Percentiles rank a stretch among this genome's conserved stretches.
phyloP scores from a whole-genome alignment of 192 early-diverging fungal species.

The Obelidium mucronatum region DNA sequence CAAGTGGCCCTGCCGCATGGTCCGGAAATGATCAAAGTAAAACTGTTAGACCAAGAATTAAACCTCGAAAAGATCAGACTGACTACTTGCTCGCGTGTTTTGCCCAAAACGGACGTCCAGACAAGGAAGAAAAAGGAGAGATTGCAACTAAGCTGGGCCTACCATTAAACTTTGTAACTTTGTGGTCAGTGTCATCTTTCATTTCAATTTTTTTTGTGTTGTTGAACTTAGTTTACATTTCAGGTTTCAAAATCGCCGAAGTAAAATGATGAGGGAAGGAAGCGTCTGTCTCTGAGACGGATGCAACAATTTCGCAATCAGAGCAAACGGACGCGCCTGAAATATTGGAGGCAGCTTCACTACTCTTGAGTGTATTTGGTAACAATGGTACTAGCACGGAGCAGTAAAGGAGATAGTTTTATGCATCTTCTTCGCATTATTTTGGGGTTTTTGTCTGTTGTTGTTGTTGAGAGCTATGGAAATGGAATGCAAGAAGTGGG shows the following conservation, averaged over 20 bases:
- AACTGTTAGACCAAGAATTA: slow-evolving; percentile 6
- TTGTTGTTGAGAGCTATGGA: too few relatives aligned
- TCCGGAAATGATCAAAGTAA: not conserved
- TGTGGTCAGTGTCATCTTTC: not conserved
- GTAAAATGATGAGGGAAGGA: not conserved
- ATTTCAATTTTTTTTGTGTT: not conserved
- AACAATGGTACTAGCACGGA: too few relatives aligned
- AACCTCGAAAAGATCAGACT: slow-evolving; percentile 16
- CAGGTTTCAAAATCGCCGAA: slow-evolving; percentile 19
- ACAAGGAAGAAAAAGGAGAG: not conserved
- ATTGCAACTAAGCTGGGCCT: not conserved
- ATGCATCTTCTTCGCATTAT: too few relatives aligned
- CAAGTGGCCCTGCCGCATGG: not conserved
- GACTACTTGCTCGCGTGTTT: slow-evolving; percentile 3
- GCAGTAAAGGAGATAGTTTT: too few relatives aligned
- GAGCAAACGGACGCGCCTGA: too few relatives aligned
- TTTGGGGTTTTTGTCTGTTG: too few relatives aligned
- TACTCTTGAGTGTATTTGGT: too few relatives aligned
- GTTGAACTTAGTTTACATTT: not conserved
- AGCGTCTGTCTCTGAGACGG: not conserved
- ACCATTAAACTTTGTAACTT: slow-evolving; percentile 21
- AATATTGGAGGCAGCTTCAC: too few relatives aligned
- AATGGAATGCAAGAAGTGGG: too few relatives aligned
- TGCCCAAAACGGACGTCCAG: not conserved
- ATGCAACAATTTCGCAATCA: too few relatives aligned